Conservation (phyloP, 1,139 yeast genomes). For the Hyphopichia pseudoburtonii region DNA sequence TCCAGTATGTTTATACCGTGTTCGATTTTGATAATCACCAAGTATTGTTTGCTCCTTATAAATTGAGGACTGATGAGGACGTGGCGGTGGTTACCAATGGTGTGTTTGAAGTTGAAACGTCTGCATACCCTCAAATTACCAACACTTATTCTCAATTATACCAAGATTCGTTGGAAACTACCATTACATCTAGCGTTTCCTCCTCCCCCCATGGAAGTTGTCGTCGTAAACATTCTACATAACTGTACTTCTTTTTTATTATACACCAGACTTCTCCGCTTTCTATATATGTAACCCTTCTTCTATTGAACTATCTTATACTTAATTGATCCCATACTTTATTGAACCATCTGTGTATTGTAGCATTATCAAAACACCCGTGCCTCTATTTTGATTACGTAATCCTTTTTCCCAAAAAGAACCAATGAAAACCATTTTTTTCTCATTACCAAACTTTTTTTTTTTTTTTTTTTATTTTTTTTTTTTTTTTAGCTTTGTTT, state of each 20-base stretch:
- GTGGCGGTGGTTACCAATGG: neutral
- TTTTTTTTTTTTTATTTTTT: neutral
- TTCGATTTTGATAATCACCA: conserved; percentile 19
- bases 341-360: too few species aligned
- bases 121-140: conserved; percentile 13
- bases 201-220: too few species aligned
- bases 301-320: too few species aligned
- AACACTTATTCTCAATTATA: conserved; percentile 17
- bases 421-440: conserved; percentile 1
- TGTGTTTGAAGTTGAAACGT: conserved; percentile 9
- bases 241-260: too few species aligned
- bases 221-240: too few species aligned
- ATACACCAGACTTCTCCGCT: too few species aligned
- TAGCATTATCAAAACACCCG: neutral
- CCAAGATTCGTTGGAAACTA: conserved; percentile 13
- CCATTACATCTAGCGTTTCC: conserved; percentile 5
- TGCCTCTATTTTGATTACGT: neutral
- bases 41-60: conserved; percentile 17
- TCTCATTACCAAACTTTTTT: conserved; percentile 2
- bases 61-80: neutral
- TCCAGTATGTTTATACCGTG: conserved; percentile 18
- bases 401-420: neutral
- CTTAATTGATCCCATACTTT: too few species aligned
- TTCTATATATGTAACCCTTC: too few species aligned
- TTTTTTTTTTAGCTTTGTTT: neutral